phyloP scores from a whole-genome alignment of 495 filamentous ascomycete genomes.

The Penicillium angulare region DNA sequence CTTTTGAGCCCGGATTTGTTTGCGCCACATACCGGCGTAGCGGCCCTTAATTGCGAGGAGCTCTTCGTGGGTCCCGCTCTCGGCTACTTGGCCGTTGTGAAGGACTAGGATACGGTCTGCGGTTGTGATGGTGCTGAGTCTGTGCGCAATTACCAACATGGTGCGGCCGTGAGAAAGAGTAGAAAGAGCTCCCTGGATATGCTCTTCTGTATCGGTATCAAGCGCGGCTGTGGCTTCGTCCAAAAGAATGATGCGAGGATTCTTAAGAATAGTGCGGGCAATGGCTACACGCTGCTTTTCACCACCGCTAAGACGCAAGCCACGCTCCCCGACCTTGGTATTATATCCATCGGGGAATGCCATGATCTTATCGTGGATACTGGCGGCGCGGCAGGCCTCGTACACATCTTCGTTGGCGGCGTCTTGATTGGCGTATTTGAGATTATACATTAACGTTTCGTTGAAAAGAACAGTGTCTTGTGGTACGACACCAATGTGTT shows the following conservation, averaged over 20 bases:
- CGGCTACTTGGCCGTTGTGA: constrained; percentile 76
- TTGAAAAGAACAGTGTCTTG: constrained; percentile 98
- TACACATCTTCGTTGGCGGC: constrained; percentile 86
- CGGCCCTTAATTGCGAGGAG: constrained; percentile 73
- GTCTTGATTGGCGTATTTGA: constrained; percentile 86
- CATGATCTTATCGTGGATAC: constrained; percentile 94
- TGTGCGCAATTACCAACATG: constrained; percentile 81
- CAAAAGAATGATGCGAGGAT: constrained; percentile 91
- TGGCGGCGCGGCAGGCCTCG: constrained; percentile 85
- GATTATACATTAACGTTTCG: constrained; percentile 94
- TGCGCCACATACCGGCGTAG: constrained; percentile 93
- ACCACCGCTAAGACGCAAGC: constrained; percentile 86
- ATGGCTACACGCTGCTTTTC: constrained; percentile 98
- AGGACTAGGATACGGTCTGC: constrained; percentile 96
- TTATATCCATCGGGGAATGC: constrained; percentile 89
- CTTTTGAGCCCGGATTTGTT: constrained; percentile 85
- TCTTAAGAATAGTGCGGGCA: constrained; percentile 92
- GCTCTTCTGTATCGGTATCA: constrained; percentile 93
- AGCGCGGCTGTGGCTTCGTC: constrained; percentile 96
- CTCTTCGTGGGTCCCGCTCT: constrained; percentile 84
- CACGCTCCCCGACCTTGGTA: constrained; percentile 93
- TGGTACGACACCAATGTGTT: constrained; percentile 90
- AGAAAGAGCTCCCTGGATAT: constrained; percentile 84
- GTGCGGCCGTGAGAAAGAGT: constrained; percentile 81
- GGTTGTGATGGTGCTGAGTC: constrained; percentile 88